Percentiles rank a stretch among this genome's conserved stretches.
Conservation (phyloP, 148 eudicot genomes). For the Oxyria digyna region DNA sequence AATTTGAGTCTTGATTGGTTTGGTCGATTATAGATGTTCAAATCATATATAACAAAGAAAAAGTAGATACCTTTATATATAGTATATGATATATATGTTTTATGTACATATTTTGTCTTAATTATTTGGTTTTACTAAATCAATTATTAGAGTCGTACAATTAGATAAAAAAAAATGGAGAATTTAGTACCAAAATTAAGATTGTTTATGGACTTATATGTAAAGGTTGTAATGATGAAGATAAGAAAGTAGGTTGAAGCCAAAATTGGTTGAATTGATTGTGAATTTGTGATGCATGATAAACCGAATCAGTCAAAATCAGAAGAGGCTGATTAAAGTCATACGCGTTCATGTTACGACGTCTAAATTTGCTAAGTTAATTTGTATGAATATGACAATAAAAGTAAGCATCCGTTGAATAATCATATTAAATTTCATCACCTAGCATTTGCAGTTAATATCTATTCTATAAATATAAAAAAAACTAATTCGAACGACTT, state of each 20-base stretch:
- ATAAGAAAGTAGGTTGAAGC: neutral
- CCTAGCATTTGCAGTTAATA: no score
- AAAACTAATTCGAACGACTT: no score
- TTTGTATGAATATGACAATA: neutral
- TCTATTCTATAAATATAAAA: no score
- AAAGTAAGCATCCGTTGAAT: neutral
- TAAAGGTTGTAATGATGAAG: neutral
- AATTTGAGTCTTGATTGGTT: neutral
- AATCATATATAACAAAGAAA: no score
- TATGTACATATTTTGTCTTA: no score
- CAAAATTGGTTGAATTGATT: neutral
- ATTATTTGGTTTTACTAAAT: neutral
- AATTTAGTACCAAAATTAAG: neutral
- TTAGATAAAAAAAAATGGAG: no score
- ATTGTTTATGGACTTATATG: neutral
- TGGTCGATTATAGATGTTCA: neutral
- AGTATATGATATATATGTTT: neutral
- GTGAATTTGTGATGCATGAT: neutral
- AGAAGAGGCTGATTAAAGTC: neutral
- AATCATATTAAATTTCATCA: neutral
- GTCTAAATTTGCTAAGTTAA: neutral
- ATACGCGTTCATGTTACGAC: neutral
- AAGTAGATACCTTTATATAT: no score
- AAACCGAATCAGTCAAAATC: neutral
- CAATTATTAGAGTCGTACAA: no score